A percentile compares a stretch with the other conserved stretches of the same genome.
Conservation (phyloP, 1,284 basidiomycete genomes). For the Rhodotorula sp. region DNA sequence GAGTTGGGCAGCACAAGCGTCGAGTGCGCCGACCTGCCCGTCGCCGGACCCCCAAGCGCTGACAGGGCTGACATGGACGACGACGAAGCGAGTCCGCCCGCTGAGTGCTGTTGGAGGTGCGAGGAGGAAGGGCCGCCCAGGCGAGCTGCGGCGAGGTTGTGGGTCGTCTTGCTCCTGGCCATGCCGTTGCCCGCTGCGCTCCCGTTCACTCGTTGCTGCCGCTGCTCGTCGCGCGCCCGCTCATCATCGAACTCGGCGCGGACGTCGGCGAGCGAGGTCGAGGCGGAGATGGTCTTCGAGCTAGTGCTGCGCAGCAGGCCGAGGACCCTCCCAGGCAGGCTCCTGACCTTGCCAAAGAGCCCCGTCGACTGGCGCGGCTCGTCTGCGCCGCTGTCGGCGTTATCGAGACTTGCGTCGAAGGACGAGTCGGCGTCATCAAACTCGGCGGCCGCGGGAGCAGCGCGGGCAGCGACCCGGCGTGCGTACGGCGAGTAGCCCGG, state of each 20-base stretch:
- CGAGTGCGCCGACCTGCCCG: conserved; percentile 24
- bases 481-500: conserved; percentile 40
- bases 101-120: background rate
- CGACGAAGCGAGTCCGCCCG: conserved; percentile 14
- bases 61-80: conserved; percentile 37
- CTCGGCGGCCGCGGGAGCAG: background rate
- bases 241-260: conserved; percentile 24
- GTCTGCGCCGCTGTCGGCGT: background rate
- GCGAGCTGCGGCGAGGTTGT: conserved; percentile 5
- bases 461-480: conserved; percentile 17
- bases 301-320: conserved; percentile 22
- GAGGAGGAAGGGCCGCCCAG: no score
- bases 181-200: conserved; percentile 3
- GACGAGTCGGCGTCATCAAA: background rate
- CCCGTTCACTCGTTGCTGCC: background rate
- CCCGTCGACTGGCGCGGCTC: conserved; percentile 6
- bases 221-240: conserved; percentile 4
- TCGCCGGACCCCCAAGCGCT: background rate
- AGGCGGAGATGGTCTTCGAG: conserved; percentile 13
- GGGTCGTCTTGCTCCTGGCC: conserved; percentile 22
- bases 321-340: conserved; percentile 28
- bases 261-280: conserved; percentile 28
- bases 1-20: conserved; percentile 24
- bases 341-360: conserved; percentile 25
- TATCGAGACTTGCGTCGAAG: background rate